These are phyloP conservation scores for Aspergillus ruber DNA, from an alignment of 2,329 filamentous ascomycete species.

Conservation along the genomic window DNA sequence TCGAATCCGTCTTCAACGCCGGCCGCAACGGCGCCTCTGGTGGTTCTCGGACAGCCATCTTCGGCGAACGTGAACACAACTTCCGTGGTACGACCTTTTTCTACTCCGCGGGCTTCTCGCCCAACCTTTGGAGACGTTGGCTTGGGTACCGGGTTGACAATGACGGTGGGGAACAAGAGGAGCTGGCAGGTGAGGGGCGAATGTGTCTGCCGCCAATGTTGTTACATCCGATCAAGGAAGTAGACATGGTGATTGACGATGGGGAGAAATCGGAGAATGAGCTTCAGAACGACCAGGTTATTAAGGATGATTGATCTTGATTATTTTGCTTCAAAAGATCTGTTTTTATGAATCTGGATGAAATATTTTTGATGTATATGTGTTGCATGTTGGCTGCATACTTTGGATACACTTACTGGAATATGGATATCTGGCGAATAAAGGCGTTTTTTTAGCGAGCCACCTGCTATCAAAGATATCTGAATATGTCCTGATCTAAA, in stretches of 20 bases:
- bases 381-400: not conserved
- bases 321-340: not conserved
- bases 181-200: constrained; percentile 66
- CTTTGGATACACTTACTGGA: no score
- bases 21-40: constrained; percentile 68
- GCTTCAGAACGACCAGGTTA: not conserved
- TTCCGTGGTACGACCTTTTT: constrained; percentile 85
- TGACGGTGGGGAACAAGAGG: constrained; percentile 70
- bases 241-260: constrained; percentile 49
- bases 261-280: constrained; percentile 11
- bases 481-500: no score
- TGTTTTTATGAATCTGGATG: not conserved
- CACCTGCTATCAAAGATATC: no score
- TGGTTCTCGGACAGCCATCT: constrained; percentile 65
- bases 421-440: not conserved
- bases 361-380: not conserved
- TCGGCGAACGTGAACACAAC: constrained; percentile 83
- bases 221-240: constrained; percentile 78
- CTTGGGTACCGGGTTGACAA: constrained; percentile 73
- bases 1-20: constrained; percentile 73
- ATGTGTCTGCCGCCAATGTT: constrained; percentile 91
- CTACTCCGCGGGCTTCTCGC: constrained; percentile 76
- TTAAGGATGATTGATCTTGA: not conserved
- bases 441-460: not conserved
- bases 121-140: constrained; percentile 79